These are phyloP conservation scores for Straminergon stramineum DNA, from an alignment of 225 moss, liverwort and hornwort species.

Conservation along the genomic window DNA sequence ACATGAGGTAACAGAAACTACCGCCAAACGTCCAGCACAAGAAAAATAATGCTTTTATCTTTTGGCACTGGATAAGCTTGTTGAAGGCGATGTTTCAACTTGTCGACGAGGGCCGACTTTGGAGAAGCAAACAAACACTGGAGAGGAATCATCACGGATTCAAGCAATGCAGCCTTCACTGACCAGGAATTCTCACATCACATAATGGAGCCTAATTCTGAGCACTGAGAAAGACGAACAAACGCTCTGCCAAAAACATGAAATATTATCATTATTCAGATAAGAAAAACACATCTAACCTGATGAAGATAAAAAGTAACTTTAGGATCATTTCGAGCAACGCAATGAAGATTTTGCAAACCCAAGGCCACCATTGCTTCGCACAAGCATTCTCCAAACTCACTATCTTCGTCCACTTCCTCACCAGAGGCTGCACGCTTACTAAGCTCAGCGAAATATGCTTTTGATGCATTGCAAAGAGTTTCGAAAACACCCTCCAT, in stretches of 20 bases:
- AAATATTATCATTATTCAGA: not conserved
- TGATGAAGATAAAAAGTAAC: constrained; percentile 62
- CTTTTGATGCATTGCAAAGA: constrained; percentile 61
- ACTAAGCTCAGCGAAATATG: constrained; percentile 47
- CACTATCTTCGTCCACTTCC: constrained; percentile 44
- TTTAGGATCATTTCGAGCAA: constrained; percentile 58
- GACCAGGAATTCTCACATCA: not conserved
- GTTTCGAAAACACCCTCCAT: constrained; percentile 79
- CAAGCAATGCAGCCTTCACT: not conserved
- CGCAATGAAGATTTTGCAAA: constrained; percentile 75
- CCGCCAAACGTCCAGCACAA: not conserved
- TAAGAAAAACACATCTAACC: constrained; percentile 22
- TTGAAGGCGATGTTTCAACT: not conserved
- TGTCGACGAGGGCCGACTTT: not conserved
- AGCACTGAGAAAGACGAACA: not conserved
- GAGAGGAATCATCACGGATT: not conserved
- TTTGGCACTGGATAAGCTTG: not conserved
- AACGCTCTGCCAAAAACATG: not conserved
- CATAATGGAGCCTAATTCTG: not conserved
- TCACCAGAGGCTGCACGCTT: constrained; percentile 34
- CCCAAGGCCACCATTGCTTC: constrained; percentile 98
- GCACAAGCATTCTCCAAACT: constrained; percentile 87
- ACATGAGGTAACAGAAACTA: not conserved
- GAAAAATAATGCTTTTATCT: not conserved
- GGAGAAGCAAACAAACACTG: not conserved